These are phyloP conservation scores for Angomonas desouzai DNA, from an alignment of 208 protist species.

Conservation along the genomic window DNA sequence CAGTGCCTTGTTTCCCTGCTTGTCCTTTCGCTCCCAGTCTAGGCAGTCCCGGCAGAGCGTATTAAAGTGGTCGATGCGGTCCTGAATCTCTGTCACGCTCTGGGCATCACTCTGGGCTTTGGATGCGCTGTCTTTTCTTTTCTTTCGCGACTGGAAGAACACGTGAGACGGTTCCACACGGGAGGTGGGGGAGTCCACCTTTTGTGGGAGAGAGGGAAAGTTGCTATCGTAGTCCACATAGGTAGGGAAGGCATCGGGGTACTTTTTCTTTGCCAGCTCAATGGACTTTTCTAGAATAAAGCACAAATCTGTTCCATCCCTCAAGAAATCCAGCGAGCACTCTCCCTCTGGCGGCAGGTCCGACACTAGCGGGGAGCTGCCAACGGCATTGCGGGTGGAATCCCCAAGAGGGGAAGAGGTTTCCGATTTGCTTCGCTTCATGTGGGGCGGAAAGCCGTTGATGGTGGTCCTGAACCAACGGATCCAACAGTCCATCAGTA, in stretches of 20 bases:
- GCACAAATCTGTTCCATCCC: constrained; percentile 35
- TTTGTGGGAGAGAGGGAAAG: constrained; percentile 28
- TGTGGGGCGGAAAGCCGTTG: not conserved
- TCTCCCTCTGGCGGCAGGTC: constrained; percentile 18
- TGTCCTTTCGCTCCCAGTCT: constrained; percentile 25
- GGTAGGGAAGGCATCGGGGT: not conserved
- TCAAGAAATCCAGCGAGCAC: constrained; percentile 36
- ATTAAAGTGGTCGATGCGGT: constrained; percentile 34
- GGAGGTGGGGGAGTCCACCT: not conserved
- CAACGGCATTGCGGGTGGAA: no score
- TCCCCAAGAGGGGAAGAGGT: not conserved
- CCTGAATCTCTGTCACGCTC: constrained; percentile 24
- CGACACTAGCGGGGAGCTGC: not conserved
- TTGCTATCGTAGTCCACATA: constrained; percentile 18
- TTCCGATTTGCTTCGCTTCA: not conserved
- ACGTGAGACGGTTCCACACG: not conserved
- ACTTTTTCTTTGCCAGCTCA: not conserved
- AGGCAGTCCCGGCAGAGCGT: constrained; percentile 43
- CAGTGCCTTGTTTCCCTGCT: constrained; percentile 26
- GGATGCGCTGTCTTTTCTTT: constrained; percentile 10
- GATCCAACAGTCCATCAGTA: constrained; percentile 42
- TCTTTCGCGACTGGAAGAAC: constrained; percentile 5
- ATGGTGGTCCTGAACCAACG: constrained; percentile 22
- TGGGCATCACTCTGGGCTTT: constrained; percentile 28
- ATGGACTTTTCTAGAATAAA: constrained; percentile 30